Evolutionary conservation across 2,329 filamentous ascomycete species (phyloP), one percentile per base, ranked within the genome.

Genomic region (Neopestalotiopsis sp.): DNA sequence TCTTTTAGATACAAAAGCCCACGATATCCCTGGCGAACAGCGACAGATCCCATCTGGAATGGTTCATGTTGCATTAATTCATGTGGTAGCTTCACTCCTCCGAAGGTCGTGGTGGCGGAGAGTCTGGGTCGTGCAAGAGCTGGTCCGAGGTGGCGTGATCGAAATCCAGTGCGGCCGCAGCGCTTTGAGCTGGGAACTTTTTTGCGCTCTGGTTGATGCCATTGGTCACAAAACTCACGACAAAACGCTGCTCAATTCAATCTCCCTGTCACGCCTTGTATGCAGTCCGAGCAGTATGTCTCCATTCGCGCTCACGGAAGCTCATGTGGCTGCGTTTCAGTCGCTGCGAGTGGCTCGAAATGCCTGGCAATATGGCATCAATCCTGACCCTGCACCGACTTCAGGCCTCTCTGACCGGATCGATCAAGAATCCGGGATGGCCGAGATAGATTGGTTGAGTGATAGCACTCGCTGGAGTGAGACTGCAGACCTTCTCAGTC

Each of bases 51-150:
- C 13, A 59, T 28, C 28, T 14, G 61, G 24, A 17, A 13, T 34
- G 34, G 45, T 53, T 13, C n/a, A 63, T 10, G 30, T 24, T 1
- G 34, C 9, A 38, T 42, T 24, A 5, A 6, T 24, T 14, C 28
- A 63, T 45, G 20, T 63, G 14, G 34, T 40, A n/a, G 12, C 12
- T 38, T 30, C n/a, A 9, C 38, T 63, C 3, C 61, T 63, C 12
- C 30, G 34, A 14, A 63, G 61, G 13, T 6, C 28, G 34, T 63
- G 61, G 61, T 63, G 61, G 61, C 40, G 20, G 7, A 65, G 69
- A 4, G 58, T 45, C 14, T 71, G 70, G 70, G 53, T 70, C 20
- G 61, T 71, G 24, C 70, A 71, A 34, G 70, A 71, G 56, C 49
- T 69, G 3, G 65, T 65, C 42, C 66, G 67, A 32, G 64, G 69